These are phyloP conservation scores for Neonectria hederae DNA, from an alignment of 2,329 filamentous ascomycete species.

Conservation along the genomic window DNA sequence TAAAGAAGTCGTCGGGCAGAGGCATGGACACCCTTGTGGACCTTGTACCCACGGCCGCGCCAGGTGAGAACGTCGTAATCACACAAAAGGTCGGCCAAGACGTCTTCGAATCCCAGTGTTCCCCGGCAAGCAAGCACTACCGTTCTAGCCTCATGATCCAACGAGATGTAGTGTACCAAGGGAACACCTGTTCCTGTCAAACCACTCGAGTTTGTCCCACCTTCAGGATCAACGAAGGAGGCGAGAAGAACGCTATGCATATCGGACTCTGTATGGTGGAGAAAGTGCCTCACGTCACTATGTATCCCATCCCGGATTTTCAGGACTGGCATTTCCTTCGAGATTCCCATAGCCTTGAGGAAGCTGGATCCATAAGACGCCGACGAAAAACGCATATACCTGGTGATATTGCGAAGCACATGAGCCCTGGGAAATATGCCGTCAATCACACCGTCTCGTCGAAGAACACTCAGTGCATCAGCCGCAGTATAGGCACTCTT, in stretches of 20 bases:
- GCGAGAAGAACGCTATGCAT: slow-evolving; percentile 70
- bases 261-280: slow-evolving; percentile 68
- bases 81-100: slow-evolving; percentile 78
- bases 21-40: slow-evolving; percentile 79
- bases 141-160: slow-evolving; percentile 76
- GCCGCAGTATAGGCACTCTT: slow-evolving; percentile 59
- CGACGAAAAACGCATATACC: slow-evolving; percentile 74
- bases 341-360: slow-evolving; percentile 70
- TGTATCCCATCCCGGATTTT: slow-evolving; percentile 60
- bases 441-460: slow-evolving; percentile 63
- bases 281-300: slow-evolving; percentile 70
- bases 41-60: slow-evolving; percentile 72
- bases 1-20: slow-evolving; percentile 74
- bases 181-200: slow-evolving; percentile 73
- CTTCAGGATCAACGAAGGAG: slow-evolving; percentile 75
- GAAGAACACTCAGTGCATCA: slow-evolving; percentile 59
- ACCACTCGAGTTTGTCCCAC: slow-evolving; percentile 71
- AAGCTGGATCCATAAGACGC: slow-evolving; percentile 73
- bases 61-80: slow-evolving; percentile 74
- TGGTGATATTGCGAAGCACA: slow-evolving; percentile 68
- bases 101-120: slow-evolving; percentile 77
- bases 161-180: slow-evolving; percentile 76
- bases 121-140: slow-evolving; percentile 78
- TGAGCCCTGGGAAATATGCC: slow-evolving; percentile 69
- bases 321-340: slow-evolving; percentile 57